phyloP scores from a whole-genome alignment of 768 basidiomycete species.

The Russula vinacea region DNA sequence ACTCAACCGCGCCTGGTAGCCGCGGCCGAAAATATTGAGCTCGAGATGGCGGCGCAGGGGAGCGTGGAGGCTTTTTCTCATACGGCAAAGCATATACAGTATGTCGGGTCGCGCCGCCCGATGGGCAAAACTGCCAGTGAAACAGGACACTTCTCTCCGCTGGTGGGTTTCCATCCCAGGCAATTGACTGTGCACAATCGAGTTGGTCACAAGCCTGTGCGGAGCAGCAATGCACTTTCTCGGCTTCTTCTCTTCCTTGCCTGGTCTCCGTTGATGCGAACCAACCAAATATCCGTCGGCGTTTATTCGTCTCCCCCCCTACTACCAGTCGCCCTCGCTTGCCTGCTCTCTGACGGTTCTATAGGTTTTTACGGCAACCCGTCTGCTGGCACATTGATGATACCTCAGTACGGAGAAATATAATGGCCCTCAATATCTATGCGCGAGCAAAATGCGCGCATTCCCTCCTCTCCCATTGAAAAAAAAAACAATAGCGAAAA shows the following conservation, averaged over 20 bases:
- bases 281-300: not conserved
- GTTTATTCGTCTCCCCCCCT: too few species aligned
- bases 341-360: not conserved
- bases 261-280: not conserved
- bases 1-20: too few species aligned
- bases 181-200: not conserved
- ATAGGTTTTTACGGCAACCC: too few species aligned
- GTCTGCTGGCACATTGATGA: too few species aligned
- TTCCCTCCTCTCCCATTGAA: not conserved
- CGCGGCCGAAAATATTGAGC: not conserved
- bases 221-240: slow-evolving; percentile 3
- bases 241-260: slow-evolving; percentile 2
- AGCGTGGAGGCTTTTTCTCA: too few species aligned
- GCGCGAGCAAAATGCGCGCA: not conserved
- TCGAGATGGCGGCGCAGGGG: not conserved
- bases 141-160: not conserved
- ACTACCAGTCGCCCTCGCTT: too few species aligned
- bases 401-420: too few species aligned
- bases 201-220: slow-evolving; percentile 6
- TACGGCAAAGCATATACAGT: not conserved
- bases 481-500: too few species aligned
- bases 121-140: not conserved
- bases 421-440: not conserved
- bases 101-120: not conserved
- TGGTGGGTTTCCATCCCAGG: slow-evolving; percentile 2